Conservation (phyloP, 768 basidiomycete species). For the Gloeopeniophorella convolvens region DNA sequence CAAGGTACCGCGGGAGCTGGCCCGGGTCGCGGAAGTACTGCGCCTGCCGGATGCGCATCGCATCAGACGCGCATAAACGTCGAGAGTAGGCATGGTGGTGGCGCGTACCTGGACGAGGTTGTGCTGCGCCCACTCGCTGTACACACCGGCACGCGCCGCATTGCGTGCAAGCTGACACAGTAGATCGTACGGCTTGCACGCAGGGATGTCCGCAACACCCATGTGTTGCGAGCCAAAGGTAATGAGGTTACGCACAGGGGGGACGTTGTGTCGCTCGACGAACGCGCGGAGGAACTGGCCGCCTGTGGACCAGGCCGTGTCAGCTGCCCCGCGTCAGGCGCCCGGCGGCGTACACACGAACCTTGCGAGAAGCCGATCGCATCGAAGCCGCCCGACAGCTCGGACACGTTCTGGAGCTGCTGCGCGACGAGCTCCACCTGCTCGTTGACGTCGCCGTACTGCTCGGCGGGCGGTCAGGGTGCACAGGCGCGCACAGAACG, state of each 20-base stretch:
- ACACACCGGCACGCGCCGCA: constrained; percentile 59
- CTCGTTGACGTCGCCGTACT: constrained; percentile 76
- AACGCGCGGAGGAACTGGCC: constrained; percentile 88
- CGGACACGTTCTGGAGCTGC: constrained; percentile 57
- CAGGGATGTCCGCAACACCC: constrained; percentile 73
- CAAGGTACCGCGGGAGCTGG: constrained; percentile 51
- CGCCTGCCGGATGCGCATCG: no score
- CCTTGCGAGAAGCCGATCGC: constrained; percentile 89
- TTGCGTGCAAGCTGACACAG: constrained; percentile 63
- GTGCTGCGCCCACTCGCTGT: constrained; percentile 67
- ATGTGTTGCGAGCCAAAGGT: constrained; percentile 87
- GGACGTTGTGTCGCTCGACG: constrained; percentile 66
- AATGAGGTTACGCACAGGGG: constrained; percentile 72
- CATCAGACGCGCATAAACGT: no score
- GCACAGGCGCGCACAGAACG: no score
- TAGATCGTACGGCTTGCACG: constrained; percentile 57
- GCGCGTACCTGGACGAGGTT: constrained; percentile 64
- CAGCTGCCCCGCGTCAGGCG: background rate
- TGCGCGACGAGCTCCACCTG: constrained; percentile 60
- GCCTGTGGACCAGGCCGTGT: constrained; percentile 32
- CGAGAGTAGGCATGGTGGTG: background rate
- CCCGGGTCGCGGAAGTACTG: constrained; percentile 80
- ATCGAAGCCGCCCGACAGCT: constrained; percentile 69
- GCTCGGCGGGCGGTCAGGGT: no score
- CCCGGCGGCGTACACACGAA: constrained; percentile 13